These are phyloP conservation scores for Piper betle DNA, from an alignment of 164 flowering plant genomes.

Conservation along the genomic window DNA sequence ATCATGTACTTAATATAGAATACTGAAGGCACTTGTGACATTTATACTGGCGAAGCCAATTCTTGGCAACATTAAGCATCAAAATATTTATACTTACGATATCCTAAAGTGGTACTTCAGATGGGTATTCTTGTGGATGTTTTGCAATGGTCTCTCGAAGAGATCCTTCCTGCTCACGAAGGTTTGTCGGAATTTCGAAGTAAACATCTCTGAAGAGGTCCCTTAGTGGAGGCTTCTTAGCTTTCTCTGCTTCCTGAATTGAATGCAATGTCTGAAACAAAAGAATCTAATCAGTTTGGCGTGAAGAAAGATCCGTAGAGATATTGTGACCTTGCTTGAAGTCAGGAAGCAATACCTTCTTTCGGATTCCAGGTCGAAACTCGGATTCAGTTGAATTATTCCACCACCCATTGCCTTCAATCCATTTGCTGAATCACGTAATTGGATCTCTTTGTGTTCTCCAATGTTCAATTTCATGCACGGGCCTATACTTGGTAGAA, in stretches of 20 bases:
- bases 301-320: neutral
- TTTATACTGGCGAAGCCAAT: neutral
- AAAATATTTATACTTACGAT: too few relatives aligned
- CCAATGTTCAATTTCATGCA: conserved; percentile 79
- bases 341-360: conserved; percentile 33
- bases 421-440: conserved; percentile 67
- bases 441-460: conserved; percentile 43
- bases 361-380: conserved; percentile 38
- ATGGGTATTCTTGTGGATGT: conserved; percentile 42
- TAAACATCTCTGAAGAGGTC: conserved; percentile 59
- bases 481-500: conserved; percentile 78
- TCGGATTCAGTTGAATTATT: conserved; percentile 39
- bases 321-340: neutral
- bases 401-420: conserved; percentile 81
- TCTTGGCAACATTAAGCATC: neutral
- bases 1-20: neutral
- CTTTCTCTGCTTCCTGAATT: conserved; percentile 48
- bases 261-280: conserved; percentile 38
- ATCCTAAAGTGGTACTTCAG: conserved; percentile 31
- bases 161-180: conserved; percentile 40
- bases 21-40: neutral
- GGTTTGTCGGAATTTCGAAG: conserved; percentile 31
- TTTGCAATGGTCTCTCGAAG: conserved; percentile 30
- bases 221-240: conserved; percentile 38
- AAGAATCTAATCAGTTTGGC: neutral